Evolutionary conservation across 768 basidiomycete species (phyloP), one percentile per base, ranked within the genome.

Genomic region (Rhizopogon vinicolor): DNA sequence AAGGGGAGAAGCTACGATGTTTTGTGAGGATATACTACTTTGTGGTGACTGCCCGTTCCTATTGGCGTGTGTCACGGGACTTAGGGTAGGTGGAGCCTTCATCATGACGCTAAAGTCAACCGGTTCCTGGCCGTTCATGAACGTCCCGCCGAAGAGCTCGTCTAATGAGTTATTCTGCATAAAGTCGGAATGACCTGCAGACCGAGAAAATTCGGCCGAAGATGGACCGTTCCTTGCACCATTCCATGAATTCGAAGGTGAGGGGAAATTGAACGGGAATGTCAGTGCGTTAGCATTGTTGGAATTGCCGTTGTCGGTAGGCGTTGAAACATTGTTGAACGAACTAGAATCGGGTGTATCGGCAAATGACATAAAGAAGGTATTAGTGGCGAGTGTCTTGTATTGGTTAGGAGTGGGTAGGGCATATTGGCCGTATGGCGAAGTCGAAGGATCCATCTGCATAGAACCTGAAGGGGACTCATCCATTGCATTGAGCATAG

Each of bases 371-470:
- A 89, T 90, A 75, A 87, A 92, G 72, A 85, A 78, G 1, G 91
- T 90, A 59, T 92, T 92, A 71, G 79, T 85, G 49, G 90, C 90
- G 55, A 94, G 85, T 10, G 88, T 90, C 55, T 87, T 91, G 69
- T 83, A 91, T 1, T 84, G 79, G 6, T 76, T 74, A 1, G 77
- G 68, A 31, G 77, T 66, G 16, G 67, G 63, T n/a, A 80, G 72
- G 7, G 80, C 73, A 58, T 71, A 75, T 52, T 72, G 69, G 31
- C 83, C 82, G 61, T 81, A 85, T 1, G 69, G 68, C 5, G 68
- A 69, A 13, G 80, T 42, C n/a, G 52, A 73, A 52, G 80, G 75
- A 64, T 88, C 85, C 69, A 86, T 74, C 55, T 77, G 75, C 33
- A 76, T 75, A 44, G 81, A 78, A 6, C 80, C 79, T 18, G 81